Percentiles rank a stretch among this genome's conserved stretches.
These are phyloP conservation scores for Nyssa sinensis DNA, from an alignment of 148 eudicot species.

Conservation along the genomic window DNA sequence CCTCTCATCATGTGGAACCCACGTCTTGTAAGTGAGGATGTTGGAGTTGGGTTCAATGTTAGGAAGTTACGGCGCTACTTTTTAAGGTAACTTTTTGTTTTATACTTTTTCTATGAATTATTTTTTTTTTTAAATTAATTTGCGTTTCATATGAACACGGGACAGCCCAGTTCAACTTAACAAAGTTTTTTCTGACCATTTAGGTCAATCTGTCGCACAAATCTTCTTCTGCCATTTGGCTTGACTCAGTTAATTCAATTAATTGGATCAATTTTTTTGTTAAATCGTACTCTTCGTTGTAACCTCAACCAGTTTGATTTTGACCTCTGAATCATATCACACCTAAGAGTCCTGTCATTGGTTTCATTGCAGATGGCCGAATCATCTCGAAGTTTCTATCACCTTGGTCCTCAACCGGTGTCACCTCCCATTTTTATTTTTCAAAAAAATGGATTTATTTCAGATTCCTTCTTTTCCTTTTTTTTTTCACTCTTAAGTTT, in stretches of 20 bases:
- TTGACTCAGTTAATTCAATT: not conserved
- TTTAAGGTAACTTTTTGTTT: conserved; percentile 47
- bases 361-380: not conserved
- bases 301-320: not conserved
- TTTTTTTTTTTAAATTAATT: not conserved
- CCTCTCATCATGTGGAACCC: conserved; percentile 99
- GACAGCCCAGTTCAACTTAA: not conserved
- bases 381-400: not conserved
- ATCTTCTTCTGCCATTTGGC: not conserved
- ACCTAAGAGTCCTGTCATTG: not conserved
- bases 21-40: conserved; percentile 92
- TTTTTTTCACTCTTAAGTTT: not conserved
- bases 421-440: not conserved
- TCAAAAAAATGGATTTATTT: not conserved
- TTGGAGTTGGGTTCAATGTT: conserved; percentile 92
- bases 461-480: not conserved
- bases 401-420: not conserved
- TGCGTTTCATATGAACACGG: not conserved
- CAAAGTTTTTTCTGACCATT: not conserved
- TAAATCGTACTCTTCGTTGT: not conserved
- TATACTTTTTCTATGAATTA: conserved; percentile 2
- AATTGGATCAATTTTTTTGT: not conserved
- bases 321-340: not conserved
- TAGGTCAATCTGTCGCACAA: not conserved
- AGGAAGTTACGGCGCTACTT: conserved; percentile 70